phyloP scores from a whole-genome alignment of 1,284 basidiomycete species.

The Cystobasidiaceae sp. region DNA sequence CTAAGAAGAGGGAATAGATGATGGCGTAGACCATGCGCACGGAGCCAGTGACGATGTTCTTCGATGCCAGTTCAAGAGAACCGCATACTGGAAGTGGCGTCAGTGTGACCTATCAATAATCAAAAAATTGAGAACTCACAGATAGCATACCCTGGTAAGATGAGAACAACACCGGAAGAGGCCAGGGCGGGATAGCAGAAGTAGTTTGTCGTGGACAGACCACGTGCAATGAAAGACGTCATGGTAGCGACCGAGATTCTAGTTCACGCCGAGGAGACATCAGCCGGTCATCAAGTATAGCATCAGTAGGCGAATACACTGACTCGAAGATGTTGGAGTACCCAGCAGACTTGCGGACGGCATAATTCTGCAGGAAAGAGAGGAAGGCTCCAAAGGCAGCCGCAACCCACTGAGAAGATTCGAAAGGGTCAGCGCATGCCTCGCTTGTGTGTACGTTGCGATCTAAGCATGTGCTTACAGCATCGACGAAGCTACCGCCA shows the following conservation, averaged over 20 bases:
- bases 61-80: slow-evolving; percentile 77
- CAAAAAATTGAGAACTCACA: slow-evolving; percentile 51
- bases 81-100: slow-evolving; percentile 55
- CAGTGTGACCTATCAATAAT: not conserved
- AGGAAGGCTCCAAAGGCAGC: slow-evolving; percentile 64
- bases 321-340: slow-evolving; percentile 87
- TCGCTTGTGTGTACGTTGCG: not conserved
- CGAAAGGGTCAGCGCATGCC: not conserved
- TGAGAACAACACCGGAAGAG: slow-evolving; percentile 70
- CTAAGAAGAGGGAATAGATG: slow-evolving; percentile 80
- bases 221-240: slow-evolving; percentile 71
- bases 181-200: slow-evolving; percentile 81
- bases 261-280: slow-evolving; percentile 29
- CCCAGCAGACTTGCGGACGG: slow-evolving; percentile 70
- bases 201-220: slow-evolving; percentile 63
- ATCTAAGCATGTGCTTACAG: slow-evolving; percentile 43
- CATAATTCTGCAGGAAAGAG: slow-evolving; percentile 68
- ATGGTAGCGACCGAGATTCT: slow-evolving; percentile 77
- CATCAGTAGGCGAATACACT: slow-evolving; percentile 44
- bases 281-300: slow-evolving; percentile 21
- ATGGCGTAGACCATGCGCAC: slow-evolving; percentile 86
- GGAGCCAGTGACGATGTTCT: slow-evolving; percentile 78
- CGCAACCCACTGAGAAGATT: slow-evolving; percentile 58
- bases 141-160: slow-evolving; percentile 72
- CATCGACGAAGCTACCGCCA: slow-evolving; percentile 72